Base-by-base conservation (phyloP, 768 basidiomycete genomes). In the Boletus pseudopeckii region DNA sequence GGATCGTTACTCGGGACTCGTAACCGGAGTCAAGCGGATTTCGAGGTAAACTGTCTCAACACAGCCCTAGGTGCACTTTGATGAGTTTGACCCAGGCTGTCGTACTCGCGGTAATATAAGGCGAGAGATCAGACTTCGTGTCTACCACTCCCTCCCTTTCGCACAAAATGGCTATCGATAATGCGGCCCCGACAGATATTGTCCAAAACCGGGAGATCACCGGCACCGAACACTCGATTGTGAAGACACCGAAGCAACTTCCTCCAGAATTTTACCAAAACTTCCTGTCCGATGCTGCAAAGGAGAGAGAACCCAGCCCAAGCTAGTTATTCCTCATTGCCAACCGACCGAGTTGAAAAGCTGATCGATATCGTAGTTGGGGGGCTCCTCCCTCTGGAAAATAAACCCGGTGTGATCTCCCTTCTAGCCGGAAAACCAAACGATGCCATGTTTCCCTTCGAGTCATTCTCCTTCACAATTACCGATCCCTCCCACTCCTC, bases 361-460 rank as follows among this genome's bases (percentile, higher is more conserved):
- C 42, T 47, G 20, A 61, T 20, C 22, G 20, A 44, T 42, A 7
- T 52, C 58, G 47, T 57, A 88, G 85, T 89, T 53, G 77, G 85
- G 57, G 69, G 83, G 14, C 77, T 96, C n/a, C 79, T 83, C 53
- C 91, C 85, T 0, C 77, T 94, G 26, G 96, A 98, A 70, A 77
- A 78, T 20, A 79, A 74, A 1, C 92, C 93, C 0, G 90, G 90
- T 0, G 67, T 91, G 36, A 84, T 94, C 51, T 90, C 88, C 4
- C 69, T 94, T 32, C 81, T 95, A 7, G 94, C 93, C 0, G 96
- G 96, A 26, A 93, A 95, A 70, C 96, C 96, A 7, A 95, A 96
- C 64, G 79, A 85, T 8, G 75, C 78, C n/a, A 88, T 91, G 18
- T 98, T 98, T 74, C 96, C 96, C 1, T 90, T 98, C 74, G 84